Evolutionary conservation across 2,329 filamentous ascomycete species (phyloP).

Genomic region (Claviceps lovelessii): DNA sequence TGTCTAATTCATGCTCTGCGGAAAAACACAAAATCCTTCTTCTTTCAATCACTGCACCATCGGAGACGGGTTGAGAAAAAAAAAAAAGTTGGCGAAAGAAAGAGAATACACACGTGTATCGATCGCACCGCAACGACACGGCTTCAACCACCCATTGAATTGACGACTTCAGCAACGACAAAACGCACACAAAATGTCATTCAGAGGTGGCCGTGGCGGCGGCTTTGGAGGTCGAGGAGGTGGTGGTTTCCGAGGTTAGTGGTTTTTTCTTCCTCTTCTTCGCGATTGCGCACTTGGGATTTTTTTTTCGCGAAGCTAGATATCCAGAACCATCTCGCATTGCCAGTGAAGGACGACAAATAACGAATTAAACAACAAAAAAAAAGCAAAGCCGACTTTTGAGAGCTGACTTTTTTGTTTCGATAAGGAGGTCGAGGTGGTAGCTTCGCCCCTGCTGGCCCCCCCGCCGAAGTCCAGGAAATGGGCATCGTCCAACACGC

Average conservation of each 20-base stretch:
- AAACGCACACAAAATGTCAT: slow-evolving; percentile 7
- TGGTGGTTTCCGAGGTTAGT: slow-evolving; percentile 9
- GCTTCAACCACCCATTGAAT: background rate
- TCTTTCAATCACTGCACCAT: background rate
- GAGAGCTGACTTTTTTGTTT: background rate
- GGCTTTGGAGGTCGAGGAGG: slow-evolving; percentile 10
- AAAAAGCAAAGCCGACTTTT: background rate
- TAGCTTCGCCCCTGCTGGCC: slow-evolving; percentile 7
- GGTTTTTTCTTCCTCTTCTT: background rate
- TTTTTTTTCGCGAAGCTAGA: background rate
- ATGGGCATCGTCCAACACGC: slow-evolving; percentile 91
- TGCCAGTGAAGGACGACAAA: too few relatives aligned
- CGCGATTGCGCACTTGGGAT: background rate
- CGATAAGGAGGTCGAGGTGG: slow-evolving; percentile 11
- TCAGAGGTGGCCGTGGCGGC: slow-evolving; percentile 10
- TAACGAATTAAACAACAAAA: background rate
- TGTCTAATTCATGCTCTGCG: slow-evolving; percentile 1
- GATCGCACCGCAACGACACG: slow-evolving; percentile 2
- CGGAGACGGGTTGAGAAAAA: background rate
- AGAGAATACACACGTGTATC: background rate
- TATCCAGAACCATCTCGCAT: background rate
- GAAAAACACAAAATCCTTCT: slow-evolving; percentile 5
- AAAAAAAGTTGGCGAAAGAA: slow-evolving; percentile 7
- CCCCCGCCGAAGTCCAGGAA: slow-evolving; percentile 33
- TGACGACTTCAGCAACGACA: background rate